Evolutionary conservation across 805 yeast species (phyloP).

Genomic region (Scheffersomyces spartinae): DNA sequence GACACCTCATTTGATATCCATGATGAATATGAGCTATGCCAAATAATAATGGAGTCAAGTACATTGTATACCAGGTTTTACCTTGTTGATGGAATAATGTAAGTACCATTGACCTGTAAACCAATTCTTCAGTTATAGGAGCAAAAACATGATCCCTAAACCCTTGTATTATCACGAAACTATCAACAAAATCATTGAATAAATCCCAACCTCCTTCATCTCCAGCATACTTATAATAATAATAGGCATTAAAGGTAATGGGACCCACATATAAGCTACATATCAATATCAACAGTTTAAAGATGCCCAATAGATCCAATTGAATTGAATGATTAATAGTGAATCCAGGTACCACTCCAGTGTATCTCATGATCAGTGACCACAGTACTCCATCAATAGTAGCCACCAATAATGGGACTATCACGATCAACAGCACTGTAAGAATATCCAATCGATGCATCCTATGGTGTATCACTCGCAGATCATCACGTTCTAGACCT

Average conservation of each 20-base stretch:
- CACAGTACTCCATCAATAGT: constrained; percentile 2
- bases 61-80: constrained; percentile 10
- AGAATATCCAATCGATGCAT: constrained; percentile 14
- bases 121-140: constrained; percentile 69
- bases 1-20: constrained; percentile 38
- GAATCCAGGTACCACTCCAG: constrained; percentile 17
- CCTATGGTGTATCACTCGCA: constrained; percentile 17
- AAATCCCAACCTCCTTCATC: too few relatives aligned
- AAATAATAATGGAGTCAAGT: constrained; percentile 50
- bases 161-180: constrained; percentile 23
- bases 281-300: constrained; percentile 1
- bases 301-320: constrained; percentile 5
- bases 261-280: constrained; percentile 11
- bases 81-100: constrained; percentile 10
- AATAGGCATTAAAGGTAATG: too few relatives aligned
- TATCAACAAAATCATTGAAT: constrained; percentile 12
- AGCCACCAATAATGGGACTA: constrained; percentile 10
- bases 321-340: constrained; percentile 4
- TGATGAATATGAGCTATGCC: constrained; percentile 78
- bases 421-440: constrained; percentile 11
- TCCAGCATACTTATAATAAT: too few relatives aligned
- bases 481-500: constrained; percentile 17
- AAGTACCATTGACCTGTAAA: constrained; percentile 43
- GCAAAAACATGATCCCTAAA: constrained; percentile 54
- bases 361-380: constrained; percentile 4